Percentiles rank a stretch among this genome's conserved stretches.
Evolutionary conservation across 495 filamentous ascomycete genomes (phyloP).

Genomic region (Halenospora varia): DNA sequence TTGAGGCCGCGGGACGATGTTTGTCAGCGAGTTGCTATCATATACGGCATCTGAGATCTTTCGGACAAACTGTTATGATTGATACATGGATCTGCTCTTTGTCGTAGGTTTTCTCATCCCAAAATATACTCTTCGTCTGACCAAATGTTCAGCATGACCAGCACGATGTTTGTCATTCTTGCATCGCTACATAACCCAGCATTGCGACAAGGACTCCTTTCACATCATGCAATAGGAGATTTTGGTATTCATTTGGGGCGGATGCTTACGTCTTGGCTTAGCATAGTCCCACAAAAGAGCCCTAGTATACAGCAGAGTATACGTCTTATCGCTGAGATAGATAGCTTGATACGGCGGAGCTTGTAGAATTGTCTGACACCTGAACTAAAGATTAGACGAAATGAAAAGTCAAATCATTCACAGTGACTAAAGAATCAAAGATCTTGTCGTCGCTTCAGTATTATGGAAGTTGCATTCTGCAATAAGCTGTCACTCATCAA

Average conservation of each 20-base stretch:
- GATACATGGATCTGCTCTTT: slow-evolving; percentile 48
- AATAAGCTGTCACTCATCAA: too few species aligned
- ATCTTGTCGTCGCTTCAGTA: too few species aligned
- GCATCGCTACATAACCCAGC: slow-evolving; percentile 24
- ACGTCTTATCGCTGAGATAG: slow-evolving; percentile 28
- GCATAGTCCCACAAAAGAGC: slow-evolving; percentile 25
- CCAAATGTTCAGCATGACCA: slow-evolving; percentile 27
- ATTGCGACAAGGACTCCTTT: slow-evolving; percentile 21
- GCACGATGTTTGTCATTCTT: slow-evolving; percentile 31
- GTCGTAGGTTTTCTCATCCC: slow-evolving; percentile 30
- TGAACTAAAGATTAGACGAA: too few species aligned
- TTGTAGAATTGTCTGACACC: too few species aligned
- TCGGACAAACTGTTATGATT: slow-evolving; percentile 39
- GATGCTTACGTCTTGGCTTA: slow-evolving; percentile 26
- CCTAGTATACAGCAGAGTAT: slow-evolving; percentile 33
- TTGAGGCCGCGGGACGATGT: slow-evolving; percentile 33
- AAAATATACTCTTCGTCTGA: not conserved
- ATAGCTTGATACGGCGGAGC: slow-evolving; percentile 22
- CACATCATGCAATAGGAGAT: slow-evolving; percentile 22
- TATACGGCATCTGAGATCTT: slow-evolving; percentile 34
- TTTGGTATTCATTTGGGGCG: slow-evolving; percentile 27
- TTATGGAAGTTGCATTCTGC: too few species aligned
- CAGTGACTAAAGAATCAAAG: too few species aligned
- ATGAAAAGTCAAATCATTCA: too few species aligned
- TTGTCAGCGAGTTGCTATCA: slow-evolving; percentile 39